Base-by-base conservation (phyloP, 495 filamentous ascomycete genomes). In the Penicillium pulvis region DNA sequence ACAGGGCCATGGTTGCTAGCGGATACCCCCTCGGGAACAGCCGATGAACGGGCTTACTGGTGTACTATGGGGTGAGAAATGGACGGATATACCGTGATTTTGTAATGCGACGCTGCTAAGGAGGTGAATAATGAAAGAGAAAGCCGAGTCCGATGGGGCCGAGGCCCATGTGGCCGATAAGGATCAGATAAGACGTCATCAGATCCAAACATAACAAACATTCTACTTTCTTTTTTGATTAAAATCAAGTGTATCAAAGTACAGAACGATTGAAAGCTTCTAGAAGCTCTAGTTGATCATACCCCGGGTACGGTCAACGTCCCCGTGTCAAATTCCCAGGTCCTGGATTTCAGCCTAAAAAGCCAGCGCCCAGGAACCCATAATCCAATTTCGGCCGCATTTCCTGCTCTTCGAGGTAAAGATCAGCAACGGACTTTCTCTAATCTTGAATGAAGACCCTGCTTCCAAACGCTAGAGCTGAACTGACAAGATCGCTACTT, bases 1-100 rank as follows among this genome's bases (percentile, higher is more conserved):
- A 75, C 64, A 74, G 75, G 28, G 64, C 69, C 71, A 76, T 75
- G 61, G 52, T 65, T 61, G 33, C 42, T 44, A 6, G 23, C 39
- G 43, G 50, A 4, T 57, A 52, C 35, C 53, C 62, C 62, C 14
- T 33, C 54, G 51, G 33, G 8, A 41, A 28, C n/a, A 17, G 45
- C 33, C 11, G 16, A 49, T 17, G 31, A 14, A 17, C 9, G 23
- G 8, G 23, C 17, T 17, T 49, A 30, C 10, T 44, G 12, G 23
- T 11, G 5, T 43, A 39, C 5, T 20, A 24, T 9, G 2, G 24
- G 1, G 11, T 7, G 30, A 39, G 7, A 9, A 23, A 52, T 24
- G 49, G 16, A 33, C 16, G 20, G 10, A 20, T 36, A 0, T 17
- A 39, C 9, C 23, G 20, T 8, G 39, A 41, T n/a, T 1, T 5